Evolutionary conservation across 192 early-diverging fungal genomes (phyloP).

Genomic region (Coemansia sp.): DNA sequence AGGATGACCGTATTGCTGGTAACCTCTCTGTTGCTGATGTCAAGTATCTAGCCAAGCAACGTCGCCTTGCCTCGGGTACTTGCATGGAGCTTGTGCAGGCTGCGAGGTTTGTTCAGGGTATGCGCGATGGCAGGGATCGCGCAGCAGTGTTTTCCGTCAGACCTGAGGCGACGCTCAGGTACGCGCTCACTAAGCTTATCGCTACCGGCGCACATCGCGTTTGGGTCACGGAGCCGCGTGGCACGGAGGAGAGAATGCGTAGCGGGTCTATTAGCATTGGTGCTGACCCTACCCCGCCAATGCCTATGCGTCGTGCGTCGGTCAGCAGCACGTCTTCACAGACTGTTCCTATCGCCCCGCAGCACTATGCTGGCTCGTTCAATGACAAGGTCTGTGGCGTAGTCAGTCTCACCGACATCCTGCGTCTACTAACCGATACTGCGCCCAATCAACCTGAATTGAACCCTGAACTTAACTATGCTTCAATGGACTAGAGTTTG

Average conservation of each 20-base stretch:
- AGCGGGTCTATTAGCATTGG: conserved; percentile 10
- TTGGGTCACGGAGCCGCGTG: conserved; percentile 63
- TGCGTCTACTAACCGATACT: conserved; percentile 62
- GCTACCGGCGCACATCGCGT: conserved; percentile 84
- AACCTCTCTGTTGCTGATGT: conserved; percentile 48
- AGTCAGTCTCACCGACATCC: conserved; percentile 80
- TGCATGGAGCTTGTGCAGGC: conserved; percentile 68
- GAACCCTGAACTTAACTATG: conserved; percentile 44
- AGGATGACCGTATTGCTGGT: conserved; percentile 22
- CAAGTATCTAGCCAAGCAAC: conserved; percentile 52
- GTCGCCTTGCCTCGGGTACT: conserved; percentile 59
- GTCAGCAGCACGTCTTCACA: conserved; percentile 44
- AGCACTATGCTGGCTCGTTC: conserved; percentile 38
- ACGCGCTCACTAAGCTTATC: conserved; percentile 74
- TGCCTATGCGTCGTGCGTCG: conserved; percentile 31
- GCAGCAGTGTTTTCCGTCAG: conserved; percentile 78
- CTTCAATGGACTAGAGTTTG: conserved; percentile 40
- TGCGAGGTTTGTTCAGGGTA: conserved; percentile 65
- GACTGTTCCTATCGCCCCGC: conserved; percentile 38
- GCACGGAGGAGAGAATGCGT: not conserved
- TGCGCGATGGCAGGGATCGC: conserved; percentile 67
- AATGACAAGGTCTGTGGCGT: conserved; percentile 61
- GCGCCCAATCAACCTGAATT: conserved; percentile 21
- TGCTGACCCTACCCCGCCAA: not conserved
- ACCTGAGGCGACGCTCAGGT: conserved; percentile 70